Evolutionary conservation across 2,329 filamentous ascomycete species (phyloP).

Genomic region (Cercospora brassicicola): DNA sequence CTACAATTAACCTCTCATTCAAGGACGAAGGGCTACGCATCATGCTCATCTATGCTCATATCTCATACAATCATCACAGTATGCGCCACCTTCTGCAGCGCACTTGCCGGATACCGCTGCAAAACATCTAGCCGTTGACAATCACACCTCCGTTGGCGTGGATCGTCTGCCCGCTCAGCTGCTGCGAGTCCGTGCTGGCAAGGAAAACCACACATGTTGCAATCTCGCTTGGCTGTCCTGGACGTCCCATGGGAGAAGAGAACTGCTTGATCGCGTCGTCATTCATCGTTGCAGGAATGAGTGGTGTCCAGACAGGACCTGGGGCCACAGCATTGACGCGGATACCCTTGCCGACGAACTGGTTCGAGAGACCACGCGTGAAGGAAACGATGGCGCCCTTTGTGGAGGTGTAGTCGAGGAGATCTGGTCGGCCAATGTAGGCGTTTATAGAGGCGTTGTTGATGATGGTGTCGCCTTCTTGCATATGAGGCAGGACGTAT

Average conservation of each 20-base stretch:
- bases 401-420: slow-evolving; percentile 79
- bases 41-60: background rate
- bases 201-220: slow-evolving; percentile 80
- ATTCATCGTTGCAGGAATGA: slow-evolving; percentile 72
- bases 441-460: slow-evolving; percentile 84
- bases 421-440: slow-evolving; percentile 75
- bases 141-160: slow-evolving; percentile 63
- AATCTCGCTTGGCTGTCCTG: slow-evolving; percentile 77
- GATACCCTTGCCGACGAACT: slow-evolving; percentile 70
- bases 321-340: slow-evolving; percentile 75
- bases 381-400: slow-evolving; percentile 79
- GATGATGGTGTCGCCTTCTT: slow-evolving; percentile 73
- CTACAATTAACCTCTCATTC: background rate
- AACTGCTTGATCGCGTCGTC: slow-evolving; percentile 71
- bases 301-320: slow-evolving; percentile 75
- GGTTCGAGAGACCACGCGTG: slow-evolving; percentile 74
- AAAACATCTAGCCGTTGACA: slow-evolving; percentile 46
- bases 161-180: slow-evolving; percentile 71
- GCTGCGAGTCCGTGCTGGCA: slow-evolving; percentile 70
- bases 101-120: background rate
- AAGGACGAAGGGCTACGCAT: background rate
- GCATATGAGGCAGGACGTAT: slow-evolving; percentile 73
- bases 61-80: background rate
- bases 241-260: slow-evolving; percentile 71
- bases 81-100: background rate